A percentile compares a stretch with the other conserved stretches of the same genome.
Conservation (phyloP, 306 rosid genomes). For the Castanospermum australe region DNA sequence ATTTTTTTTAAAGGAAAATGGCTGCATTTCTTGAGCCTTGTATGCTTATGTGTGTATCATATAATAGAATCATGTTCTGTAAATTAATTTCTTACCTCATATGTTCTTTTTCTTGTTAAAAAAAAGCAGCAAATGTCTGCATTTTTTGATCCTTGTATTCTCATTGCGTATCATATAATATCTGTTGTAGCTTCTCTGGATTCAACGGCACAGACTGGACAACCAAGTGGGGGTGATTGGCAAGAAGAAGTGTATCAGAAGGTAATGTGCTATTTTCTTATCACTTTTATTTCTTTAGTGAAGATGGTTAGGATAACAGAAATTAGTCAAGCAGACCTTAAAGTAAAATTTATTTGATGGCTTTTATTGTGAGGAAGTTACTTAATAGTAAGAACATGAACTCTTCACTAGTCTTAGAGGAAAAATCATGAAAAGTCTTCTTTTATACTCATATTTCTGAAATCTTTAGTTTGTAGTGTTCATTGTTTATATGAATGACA, state of each 20-base stretch:
- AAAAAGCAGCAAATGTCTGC: not conserved
- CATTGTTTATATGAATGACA: not conserved
- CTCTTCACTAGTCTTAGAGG: not conserved
- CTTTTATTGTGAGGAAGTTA: not conserved
- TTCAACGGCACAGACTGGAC: slow-evolving; percentile 92
- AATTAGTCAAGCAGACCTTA: not conserved
- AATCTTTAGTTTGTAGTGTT: not conserved
- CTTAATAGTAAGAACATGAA: not conserved
- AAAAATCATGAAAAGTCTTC: not conserved
- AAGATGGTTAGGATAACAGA: slow-evolving; percentile 6
- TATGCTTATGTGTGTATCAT: too few species aligned
- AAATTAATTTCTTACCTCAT: not conserved
- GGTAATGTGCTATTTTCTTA: slow-evolving; percentile 46
- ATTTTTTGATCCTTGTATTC: slow-evolving; percentile 19
- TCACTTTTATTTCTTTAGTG: not conserved
- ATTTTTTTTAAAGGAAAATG: too few species aligned
- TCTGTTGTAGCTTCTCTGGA: slow-evolving; percentile 72
- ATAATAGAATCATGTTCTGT: not conserved
- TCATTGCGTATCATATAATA: slow-evolving; percentile 17
- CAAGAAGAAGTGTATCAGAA: slow-evolving; percentile 85
- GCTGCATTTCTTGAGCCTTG: too few species aligned
- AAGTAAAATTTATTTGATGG: not conserved
- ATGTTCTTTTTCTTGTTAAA: not conserved
- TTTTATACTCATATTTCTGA: not conserved
- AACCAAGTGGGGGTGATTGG: slow-evolving; percentile 77